Conservation (phyloP, 2,329 filamentous ascomycete species). For the Penicillium sp. region DNA sequence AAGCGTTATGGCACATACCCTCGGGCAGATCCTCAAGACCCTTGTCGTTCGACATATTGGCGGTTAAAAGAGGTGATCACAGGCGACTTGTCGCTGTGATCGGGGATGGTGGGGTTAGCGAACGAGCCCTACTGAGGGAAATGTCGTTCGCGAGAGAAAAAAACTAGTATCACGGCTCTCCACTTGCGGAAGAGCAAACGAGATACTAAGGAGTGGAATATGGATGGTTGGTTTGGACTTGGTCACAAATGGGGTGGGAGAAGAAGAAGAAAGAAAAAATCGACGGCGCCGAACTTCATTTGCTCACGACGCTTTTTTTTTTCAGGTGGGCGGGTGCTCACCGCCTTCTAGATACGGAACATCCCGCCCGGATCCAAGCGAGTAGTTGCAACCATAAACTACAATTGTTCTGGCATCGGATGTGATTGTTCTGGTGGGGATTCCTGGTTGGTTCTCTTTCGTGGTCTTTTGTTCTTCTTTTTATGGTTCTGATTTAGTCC, state of each 20-base stretch:
- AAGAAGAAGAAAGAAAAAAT: conserved; percentile 25
- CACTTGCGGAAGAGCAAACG: conserved; percentile 26
- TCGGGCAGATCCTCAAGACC: conserved; percentile 97
- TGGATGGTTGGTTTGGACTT: conserved; percentile 16
- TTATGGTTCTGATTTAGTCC: background rate
- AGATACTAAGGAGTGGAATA: conserved; percentile 25
- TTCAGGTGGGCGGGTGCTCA: conserved; percentile 13
- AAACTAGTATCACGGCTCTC: conserved; percentile 37
- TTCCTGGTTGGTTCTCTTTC: too few relatives aligned
- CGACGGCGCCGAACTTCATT: conserved; percentile 17
- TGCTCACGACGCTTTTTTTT: conserved; percentile 23
- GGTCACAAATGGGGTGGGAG: conserved; percentile 23
- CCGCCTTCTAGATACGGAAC: conserved; percentile 14
- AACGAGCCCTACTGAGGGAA: conserved; percentile 30
- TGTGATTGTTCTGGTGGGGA: conserved; percentile 1
- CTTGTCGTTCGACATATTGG: conserved; percentile 95
- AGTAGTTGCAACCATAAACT: conserved; percentile 6
- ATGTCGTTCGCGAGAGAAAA: conserved; percentile 22
- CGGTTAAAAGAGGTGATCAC: conserved; percentile 58
- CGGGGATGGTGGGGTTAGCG: conserved; percentile 42
- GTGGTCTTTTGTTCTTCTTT: conserved; percentile 11
- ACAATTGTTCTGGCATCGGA: conserved; percentile 3
- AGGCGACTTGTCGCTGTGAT: conserved; percentile 67
- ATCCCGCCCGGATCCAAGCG: conserved; percentile 14
- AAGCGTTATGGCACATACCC: conserved; percentile 56